A percentile compares a stretch with the other conserved stretches of the same genome.
phyloP scores from a whole-genome alignment of 192 early-diverging fungal species.

The Mortierella alpina region DNA sequence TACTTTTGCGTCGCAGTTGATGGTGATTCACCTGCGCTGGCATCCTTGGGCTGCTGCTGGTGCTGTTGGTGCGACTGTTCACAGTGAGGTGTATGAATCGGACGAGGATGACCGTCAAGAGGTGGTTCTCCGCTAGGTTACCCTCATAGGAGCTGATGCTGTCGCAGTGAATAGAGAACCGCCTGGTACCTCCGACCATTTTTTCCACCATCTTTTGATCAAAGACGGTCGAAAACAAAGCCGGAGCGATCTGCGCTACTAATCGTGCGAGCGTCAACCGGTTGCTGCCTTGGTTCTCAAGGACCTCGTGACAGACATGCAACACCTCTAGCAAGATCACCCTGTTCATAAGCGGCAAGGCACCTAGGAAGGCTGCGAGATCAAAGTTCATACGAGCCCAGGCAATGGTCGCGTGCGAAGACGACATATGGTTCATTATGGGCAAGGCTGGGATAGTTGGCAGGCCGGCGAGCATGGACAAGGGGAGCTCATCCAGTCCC shows the following conservation, averaged over 20 bases:
- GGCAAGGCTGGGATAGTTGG: slow-evolving; percentile 22
- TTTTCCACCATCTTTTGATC: slow-evolving; percentile 32
- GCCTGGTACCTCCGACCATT: slow-evolving; percentile 22
- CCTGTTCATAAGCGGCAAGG: slow-evolving; percentile 30
- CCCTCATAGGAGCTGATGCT: slow-evolving; percentile 25
- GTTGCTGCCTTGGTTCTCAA: slow-evolving; percentile 31
- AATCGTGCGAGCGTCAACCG: slow-evolving; percentile 17
- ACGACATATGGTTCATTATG: neutral
- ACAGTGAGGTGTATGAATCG: slow-evolving; percentile 26
- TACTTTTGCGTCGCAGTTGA: neutral
- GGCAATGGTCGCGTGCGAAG: neutral
- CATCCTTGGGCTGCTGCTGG: neutral
- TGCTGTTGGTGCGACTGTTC: neutral
- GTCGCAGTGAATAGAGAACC: slow-evolving; percentile 31
- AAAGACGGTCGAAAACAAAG: slow-evolving; percentile 44
- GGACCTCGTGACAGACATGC: slow-evolving; percentile 37
- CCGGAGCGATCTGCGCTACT: slow-evolving; percentile 38
- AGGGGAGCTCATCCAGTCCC: neutral
- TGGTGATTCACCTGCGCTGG: neutral
- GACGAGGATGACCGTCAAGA: slow-evolving; percentile 38
- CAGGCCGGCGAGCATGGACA: neutral
- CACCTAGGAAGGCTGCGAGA: slow-evolving; percentile 22
- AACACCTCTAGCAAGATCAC: slow-evolving; percentile 42
- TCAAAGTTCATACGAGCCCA: slow-evolving; percentile 48
- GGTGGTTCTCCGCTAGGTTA: slow-evolving; percentile 23